phyloP scores from a whole-genome alignment of 495 filamentous ascomycete genomes.

The Aspergillus diversus region DNA sequence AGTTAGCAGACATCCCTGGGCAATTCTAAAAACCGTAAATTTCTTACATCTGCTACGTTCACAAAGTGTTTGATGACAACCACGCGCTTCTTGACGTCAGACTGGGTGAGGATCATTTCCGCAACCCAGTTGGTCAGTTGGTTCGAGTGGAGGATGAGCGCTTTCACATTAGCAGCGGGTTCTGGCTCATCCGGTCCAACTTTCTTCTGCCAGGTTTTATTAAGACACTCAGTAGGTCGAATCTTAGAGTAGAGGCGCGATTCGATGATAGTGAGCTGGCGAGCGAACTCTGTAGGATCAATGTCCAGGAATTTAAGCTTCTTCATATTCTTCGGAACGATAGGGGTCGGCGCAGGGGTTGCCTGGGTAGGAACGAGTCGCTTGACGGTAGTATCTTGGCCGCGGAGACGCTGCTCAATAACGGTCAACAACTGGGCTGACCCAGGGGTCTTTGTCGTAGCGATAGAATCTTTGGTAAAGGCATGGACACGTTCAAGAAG shows the following conservation, averaged over 20 bases:
- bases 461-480: conserved; percentile 90
- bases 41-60: conserved; percentile 80
- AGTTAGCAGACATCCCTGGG: conserved; percentile 16
- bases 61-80: conserved; percentile 99
- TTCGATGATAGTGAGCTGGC: conserved; percentile 96
- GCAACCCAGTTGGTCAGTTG: conserved; percentile 99
- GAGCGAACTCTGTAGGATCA: conserved; percentile 91
- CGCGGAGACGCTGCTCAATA: conserved; percentile 82
- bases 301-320: conserved; percentile 99
- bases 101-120: conserved; percentile 97
- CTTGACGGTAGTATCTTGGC: conserved; percentile 86
- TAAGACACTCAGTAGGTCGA: conserved; percentile 91
- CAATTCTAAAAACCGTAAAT: background rate
- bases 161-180: conserved; percentile 92
- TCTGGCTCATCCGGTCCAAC: conserved; percentile 79
- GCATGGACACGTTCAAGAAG: conserved; percentile 85
- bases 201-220: conserved; percentile 99
- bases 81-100: conserved; percentile 91
- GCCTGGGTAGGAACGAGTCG: conserved; percentile 83
- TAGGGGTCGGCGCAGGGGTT: conserved; percentile 77
- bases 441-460: conserved; percentile 88
- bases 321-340: conserved; percentile 99
- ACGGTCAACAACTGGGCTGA: conserved; percentile 78
- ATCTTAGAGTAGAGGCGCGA: conserved; percentile 94
- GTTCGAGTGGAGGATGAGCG: conserved; percentile 95